Base-by-base conservation (phyloP, 139 green algal genomes). In the Chara braunii region DNA sequence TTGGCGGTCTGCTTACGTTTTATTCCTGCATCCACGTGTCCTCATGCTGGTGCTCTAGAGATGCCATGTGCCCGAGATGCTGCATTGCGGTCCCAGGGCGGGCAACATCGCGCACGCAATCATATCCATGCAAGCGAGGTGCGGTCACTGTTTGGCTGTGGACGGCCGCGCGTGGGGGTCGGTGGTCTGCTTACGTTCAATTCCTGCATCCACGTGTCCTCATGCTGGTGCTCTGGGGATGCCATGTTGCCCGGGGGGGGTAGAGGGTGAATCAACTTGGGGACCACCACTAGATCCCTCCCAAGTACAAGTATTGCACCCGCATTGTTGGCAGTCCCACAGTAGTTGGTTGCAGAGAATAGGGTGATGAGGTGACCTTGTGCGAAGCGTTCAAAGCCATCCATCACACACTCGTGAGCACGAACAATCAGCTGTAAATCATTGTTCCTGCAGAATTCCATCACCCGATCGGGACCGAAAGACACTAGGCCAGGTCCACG, bases 341-440 rank as follows among this genome's bases (percentile, higher is more conserved):
- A 99, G 81, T 99, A 99, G 78, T 99, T 99, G 52, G 93, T 99
- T 30, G 93, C 93, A 34, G 80, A 90, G 81, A 98, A 99, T 2
- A 98, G 81, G 1, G 91, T 99, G 52, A 83, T 78, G 29, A 83
- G 68, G 51, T 81, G 74, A 22, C 75, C 76, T 31, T 63, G 33
- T 0, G 93, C 93, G 77, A 99, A 99, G 52, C 93, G 86, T 83
- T 99, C 93, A 74, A 99, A 99, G 60, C 93, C 93, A 64, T 99
- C 93, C 93, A 99, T 99, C 23, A 99, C 93, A 65, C 93, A 99
- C 87, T 99, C 93, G 80, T 99, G 93, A 37, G 93, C 93, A 12
- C 93, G 85, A 58, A 99, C 86, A 44, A 99, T 98, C 36, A 98
- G 94, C 78, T 97, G 91, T 72, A 99, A 79, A 54, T 82, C 75